phyloP scores from a whole-genome alignment of 2,329 filamentous ascomycete species.

The Sporothrix globosa region DNA sequence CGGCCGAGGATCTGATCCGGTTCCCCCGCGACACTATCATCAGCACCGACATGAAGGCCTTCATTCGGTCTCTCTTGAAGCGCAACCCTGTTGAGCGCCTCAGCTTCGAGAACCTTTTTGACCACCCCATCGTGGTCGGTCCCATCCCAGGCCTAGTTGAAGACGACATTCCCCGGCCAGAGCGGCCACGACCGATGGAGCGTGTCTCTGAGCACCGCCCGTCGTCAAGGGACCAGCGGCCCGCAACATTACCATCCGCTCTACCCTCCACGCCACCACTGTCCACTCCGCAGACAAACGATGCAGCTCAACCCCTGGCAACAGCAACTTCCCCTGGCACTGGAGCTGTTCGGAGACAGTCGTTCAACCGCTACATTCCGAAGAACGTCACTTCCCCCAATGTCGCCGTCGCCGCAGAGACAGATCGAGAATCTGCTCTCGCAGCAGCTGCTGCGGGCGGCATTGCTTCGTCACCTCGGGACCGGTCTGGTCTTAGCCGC shows the following conservation, averaged over 20 bases:
- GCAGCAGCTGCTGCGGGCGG: slow-evolving; percentile 47
- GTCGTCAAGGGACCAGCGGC: slow-evolving; percentile 43
- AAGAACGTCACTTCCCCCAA: slow-evolving; percentile 23
- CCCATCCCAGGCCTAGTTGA: slow-evolving; percentile 80
- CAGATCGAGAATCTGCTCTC: slow-evolving; percentile 43
- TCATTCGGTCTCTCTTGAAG: slow-evolving; percentile 82
- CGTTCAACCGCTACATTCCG: slow-evolving; percentile 47
- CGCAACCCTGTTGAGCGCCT: slow-evolving; percentile 82
- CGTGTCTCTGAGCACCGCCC: slow-evolving; percentile 38
- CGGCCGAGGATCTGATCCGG: slow-evolving; percentile 79
- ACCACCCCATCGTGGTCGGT: slow-evolving; percentile 69
- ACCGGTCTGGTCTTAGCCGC: slow-evolving; percentile 19
- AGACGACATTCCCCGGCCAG: slow-evolving; percentile 65
- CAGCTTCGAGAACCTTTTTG: slow-evolving; percentile 84
- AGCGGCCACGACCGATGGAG: slow-evolving; percentile 30
- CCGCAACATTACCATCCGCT: background rate
- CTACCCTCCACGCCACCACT: slow-evolving; percentile 7
- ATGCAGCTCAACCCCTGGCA: slow-evolving; percentile 37
- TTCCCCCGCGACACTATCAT: slow-evolving; percentile 75
- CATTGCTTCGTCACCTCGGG: slow-evolving; percentile 30
- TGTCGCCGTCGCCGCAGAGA: slow-evolving; percentile 40
- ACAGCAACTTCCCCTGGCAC: slow-evolving; percentile 38
- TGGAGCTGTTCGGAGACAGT: slow-evolving; percentile 42
- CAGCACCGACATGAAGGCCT: slow-evolving; percentile 74
- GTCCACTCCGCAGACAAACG: background rate